Base-by-base conservation (phyloP, 495 filamentous ascomycete genomes). In the Xylaria scruposa region DNA sequence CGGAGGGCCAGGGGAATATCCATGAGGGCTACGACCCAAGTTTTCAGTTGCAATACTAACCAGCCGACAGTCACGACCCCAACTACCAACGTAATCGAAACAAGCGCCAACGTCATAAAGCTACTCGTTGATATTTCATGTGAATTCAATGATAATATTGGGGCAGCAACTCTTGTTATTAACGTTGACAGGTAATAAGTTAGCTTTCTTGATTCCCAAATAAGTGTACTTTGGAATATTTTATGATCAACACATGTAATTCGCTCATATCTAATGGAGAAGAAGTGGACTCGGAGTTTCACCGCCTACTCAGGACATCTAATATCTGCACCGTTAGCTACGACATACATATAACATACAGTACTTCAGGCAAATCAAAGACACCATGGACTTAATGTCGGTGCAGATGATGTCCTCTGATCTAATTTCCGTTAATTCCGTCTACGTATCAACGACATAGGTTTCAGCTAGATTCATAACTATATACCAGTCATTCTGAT, bases 391-490 rank as follows among this genome's bases (percentile, higher is more conserved):
- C 47, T n/a, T 21, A 51, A 51, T 19, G 8, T 24, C 21, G 47
- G n/a, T 51, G 47, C 47, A 51, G 7, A 51, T 51, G 7, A 51
- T 51, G 9, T 51, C 19, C 9, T 51, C 47, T 49, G 5, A n/a
- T 21, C 46, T 51, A 51, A 51, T 51, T 21, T 51, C 47, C 47
- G 47, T 51, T 51, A 51, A 51, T 51, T 51, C 47, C 47, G 47
- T 51, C n/a, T 51, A 51, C 47, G 8, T 7, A 51, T 21, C 47
- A 7, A 51, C 47, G 47, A 21, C 47, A n/a, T 51, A 51, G 47
- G 9, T 1, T 8, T 51, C 47, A 51, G 47, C 47, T 51, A 19
- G 19, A 51, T 21, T 7, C 1, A 21, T 24, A 10, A 51, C 6
- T 1, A 21, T 9, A 12, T 51, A 8, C 21, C 10, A 2, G n/a